Evolutionary conservation across 2,329 filamentous ascomycete genomes (phyloP), one percentile per base, ranked within the genome.

Genomic region (Microascus cirrosus): DNA sequence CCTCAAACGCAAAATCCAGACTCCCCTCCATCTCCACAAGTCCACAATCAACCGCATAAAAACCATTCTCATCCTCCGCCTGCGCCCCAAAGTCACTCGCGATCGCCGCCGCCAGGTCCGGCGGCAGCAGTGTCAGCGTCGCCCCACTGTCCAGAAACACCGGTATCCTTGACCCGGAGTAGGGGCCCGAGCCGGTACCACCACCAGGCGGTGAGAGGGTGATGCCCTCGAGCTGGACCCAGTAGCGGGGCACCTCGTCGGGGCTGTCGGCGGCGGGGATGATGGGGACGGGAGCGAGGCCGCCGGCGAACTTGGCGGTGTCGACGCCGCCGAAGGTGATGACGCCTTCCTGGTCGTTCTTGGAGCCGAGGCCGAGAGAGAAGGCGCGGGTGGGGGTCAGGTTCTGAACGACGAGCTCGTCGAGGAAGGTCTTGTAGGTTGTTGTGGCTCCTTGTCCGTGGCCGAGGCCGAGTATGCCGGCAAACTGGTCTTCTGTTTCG

Each of bases 401-500:
- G 24, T 78, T 79, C 60, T 80, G 78, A 2, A 71, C 63, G 15
- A 65, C 67, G 48, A 82, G 69, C 64, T 79, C 70, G 66, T 81
- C 79, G 61, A 82, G 63, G 58, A 82, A 75, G 65, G 79, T 81
- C 60, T 68, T 71, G 64, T 82, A 81, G 10, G 61, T 64, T 2
- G 73, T 76, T 28, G 74, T 78, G 56, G 73, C 62, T 39, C 74
- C 76, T 13, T 70, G 54, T 2, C 82, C 75, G 67, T 89, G 89
- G 25, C 89, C 89, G 58, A 94, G 85, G 24, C 90, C 90, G 22
- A 95, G 70, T 53, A 94, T 89, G 42, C 79, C 79, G 0, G 77
- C 71, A 59, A 77, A 79, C 61, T 79, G 73, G 60, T 79, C 73
- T 15, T 67, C 60, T 6, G 73, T 74, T 13, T 66, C 63, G 45